Conservation (phyloP, 768 basidiomycete genomes). For the Sarcomyxa edulis region DNA sequence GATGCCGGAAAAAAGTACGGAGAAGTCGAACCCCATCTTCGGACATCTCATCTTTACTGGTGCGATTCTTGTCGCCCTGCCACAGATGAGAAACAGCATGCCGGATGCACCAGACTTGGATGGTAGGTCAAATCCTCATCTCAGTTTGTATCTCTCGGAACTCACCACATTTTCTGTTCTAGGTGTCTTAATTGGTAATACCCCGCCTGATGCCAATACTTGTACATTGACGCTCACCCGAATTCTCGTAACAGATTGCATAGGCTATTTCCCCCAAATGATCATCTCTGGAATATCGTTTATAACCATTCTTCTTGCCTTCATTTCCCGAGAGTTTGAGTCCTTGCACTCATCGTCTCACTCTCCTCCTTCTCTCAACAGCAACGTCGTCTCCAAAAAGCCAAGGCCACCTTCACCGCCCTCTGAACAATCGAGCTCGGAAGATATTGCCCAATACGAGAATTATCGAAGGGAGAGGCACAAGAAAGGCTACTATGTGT, state of each 20-base stretch:
- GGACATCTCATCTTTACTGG: conserved; percentile 34
- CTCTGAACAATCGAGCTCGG: conserved; percentile 20
- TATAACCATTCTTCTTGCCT: conserved; percentile 34
- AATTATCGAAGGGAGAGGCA: conserved; percentile 29
- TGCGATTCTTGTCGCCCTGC: conserved; percentile 39
- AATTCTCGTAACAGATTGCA: conserved; percentile 45
- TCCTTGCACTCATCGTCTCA: conserved; percentile 7
- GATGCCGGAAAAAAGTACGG: conserved; percentile 19
- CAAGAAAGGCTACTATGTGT: conserved; percentile 34
- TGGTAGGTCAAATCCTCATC: conserved; percentile 27
- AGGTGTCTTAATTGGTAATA: too few relatives aligned
- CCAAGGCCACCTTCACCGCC: conserved; percentile 25
- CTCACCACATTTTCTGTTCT: not conserved
- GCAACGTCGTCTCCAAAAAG: not conserved
- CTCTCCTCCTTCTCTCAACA: not conserved
- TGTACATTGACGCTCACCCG: not conserved
- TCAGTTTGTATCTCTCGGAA: not conserved
- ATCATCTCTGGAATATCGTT: conserved; percentile 35
- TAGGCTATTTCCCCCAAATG: conserved; percentile 60
- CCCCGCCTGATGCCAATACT: not conserved
- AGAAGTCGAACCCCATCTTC: conserved; percentile 24
- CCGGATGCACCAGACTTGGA: conserved; percentile 53
- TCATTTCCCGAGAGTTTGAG: conserved; percentile 38
- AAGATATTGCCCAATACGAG: conserved; percentile 32
- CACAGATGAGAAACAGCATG: conserved; percentile 49